Conservation (phyloP, 2,329 filamentous ascomycete species). For the Claviceps cyperi region DNA sequence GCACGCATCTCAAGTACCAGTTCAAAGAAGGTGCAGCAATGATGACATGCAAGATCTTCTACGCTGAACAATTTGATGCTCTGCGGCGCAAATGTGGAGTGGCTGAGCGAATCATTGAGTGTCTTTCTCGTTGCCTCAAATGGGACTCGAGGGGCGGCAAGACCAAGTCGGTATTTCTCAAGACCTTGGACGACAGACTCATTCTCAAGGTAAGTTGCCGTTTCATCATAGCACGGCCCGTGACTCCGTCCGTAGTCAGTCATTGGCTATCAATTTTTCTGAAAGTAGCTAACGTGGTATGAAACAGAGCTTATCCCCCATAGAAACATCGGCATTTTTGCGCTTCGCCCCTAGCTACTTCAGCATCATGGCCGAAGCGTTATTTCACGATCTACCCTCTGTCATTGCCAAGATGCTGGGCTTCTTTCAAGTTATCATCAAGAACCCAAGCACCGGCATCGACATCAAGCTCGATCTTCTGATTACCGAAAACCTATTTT, state of each 20-base stretch:
- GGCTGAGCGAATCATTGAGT: conserved; percentile 86
- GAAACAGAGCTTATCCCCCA: conserved; percentile 59
- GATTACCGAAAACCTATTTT: conserved; percentile 96
- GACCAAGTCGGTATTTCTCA: conserved; percentile 92
- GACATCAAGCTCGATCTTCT: conserved; percentile 92
- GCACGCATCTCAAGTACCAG: conserved; percentile 90
- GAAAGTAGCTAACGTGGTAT: no score
- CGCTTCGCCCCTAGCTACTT: conserved; percentile 96
- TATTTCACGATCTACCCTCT: conserved; percentile 89
- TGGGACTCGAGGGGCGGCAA: conserved; percentile 98
- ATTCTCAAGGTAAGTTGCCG: conserved; percentile 54
- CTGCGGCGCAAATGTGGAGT: conserved; percentile 85
- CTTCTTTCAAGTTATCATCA: conserved; percentile 94
- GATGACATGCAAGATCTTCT: conserved; percentile 97
- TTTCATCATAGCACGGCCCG: neutral
- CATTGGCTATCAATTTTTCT: neutral
- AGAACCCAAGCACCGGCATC: conserved; percentile 78
- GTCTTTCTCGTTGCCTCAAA: conserved; percentile 84
- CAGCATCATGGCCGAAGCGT: conserved; percentile 85
- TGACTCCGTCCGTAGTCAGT: neutral
- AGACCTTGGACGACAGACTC: conserved; percentile 87
- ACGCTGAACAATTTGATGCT: conserved; percentile 94
- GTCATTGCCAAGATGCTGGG: conserved; percentile 99
- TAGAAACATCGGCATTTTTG: conserved; percentile 88
- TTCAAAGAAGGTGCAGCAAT: conserved; percentile 88